phyloP scores from a whole-genome alignment of 2,329 filamentous ascomycete genomes.

The Ascochyta viciae-villosae region DNA sequence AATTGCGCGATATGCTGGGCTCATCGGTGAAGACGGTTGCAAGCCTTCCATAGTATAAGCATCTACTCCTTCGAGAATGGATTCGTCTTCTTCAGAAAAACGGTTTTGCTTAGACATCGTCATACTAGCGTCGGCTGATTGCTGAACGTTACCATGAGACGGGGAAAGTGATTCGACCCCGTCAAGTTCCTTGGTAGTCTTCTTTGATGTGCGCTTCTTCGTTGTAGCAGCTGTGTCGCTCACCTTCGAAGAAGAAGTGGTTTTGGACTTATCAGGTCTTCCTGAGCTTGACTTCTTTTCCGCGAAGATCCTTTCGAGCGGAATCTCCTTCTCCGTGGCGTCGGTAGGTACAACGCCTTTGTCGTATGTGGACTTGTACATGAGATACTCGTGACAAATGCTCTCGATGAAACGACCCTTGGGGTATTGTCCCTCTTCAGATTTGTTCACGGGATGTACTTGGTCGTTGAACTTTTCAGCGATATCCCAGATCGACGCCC shows the following conservation, averaged over 20 bases:
- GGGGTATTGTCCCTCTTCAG: constrained; percentile 5
- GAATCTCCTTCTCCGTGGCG: background rate
- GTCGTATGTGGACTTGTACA: constrained; percentile 32
- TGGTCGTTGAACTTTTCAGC: constrained; percentile 34
- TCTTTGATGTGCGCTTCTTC: background rate
- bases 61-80: too few species aligned
- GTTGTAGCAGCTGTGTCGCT: background rate
- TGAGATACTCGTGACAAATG: constrained; percentile 34
- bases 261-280: too few species aligned
- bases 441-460: constrained; percentile 9
- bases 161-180: too few species aligned
- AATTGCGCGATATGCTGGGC: too few species aligned
- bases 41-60: too few species aligned
- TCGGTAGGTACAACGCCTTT: constrained; percentile 18
- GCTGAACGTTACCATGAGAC: too few species aligned
- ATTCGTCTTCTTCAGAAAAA: too few species aligned
- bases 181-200: too few species aligned
- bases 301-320: background rate
- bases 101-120: too few species aligned
- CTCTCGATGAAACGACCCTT: constrained; percentile 37
- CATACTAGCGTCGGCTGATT: too few species aligned
- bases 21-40: too few species aligned
- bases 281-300: background rate
- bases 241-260: background rate
- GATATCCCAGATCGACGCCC: constrained; percentile 35